Evolutionary conservation across 2,329 filamentous ascomycete species (phyloP).

Genomic region (Nannizziopsis barbatae): DNA sequence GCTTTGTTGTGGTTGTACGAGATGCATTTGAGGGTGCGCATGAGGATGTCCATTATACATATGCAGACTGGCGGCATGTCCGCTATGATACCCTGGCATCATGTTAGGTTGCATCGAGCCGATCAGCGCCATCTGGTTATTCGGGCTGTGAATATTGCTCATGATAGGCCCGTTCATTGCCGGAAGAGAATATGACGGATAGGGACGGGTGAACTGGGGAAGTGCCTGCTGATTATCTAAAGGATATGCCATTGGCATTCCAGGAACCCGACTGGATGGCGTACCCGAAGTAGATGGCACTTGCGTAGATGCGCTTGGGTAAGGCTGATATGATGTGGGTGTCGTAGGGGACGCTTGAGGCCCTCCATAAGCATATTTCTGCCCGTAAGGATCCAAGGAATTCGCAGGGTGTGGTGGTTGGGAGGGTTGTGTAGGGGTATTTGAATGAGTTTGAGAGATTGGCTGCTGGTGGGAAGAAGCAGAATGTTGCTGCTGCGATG

Average conservation of each 20-base stretch:
- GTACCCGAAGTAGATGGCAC: slow-evolving; percentile 34
- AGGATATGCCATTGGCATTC: slow-evolving; percentile 42
- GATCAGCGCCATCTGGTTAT: slow-evolving; percentile 60
- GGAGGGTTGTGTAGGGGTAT: slow-evolving; percentile 26
- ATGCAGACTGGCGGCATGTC: slow-evolving; percentile 47
- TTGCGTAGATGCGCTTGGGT: slow-evolving; percentile 23
- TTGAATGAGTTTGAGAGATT: slow-evolving; percentile 38
- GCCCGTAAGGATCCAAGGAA: slow-evolving; percentile 49
- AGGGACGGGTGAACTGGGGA: slow-evolving; percentile 33
- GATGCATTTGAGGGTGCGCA: slow-evolving; percentile 36
- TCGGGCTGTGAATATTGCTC: slow-evolving; percentile 66
- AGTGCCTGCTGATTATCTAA: slow-evolving; percentile 24
- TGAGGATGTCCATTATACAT: slow-evolving; percentile 30
- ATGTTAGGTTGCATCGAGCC: slow-evolving; percentile 48
- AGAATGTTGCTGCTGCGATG: slow-evolving; percentile 16
- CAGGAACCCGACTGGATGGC: slow-evolving; percentile 41
- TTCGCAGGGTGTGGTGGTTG: slow-evolving; percentile 42
- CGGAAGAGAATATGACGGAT: slow-evolving; percentile 47
- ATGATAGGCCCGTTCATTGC: slow-evolving; percentile 58
- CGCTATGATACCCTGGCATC: slow-evolving; percentile 49
- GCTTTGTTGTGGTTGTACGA: slow-evolving; percentile 47
- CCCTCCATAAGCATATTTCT: slow-evolving; percentile 39
- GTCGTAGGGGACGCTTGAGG: slow-evolving; percentile 39
- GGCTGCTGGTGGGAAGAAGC: slow-evolving; percentile 23
- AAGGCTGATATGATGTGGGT: slow-evolving; percentile 36